Evolutionary conservation across 768 basidiomycete species (phyloP).

Genomic region (Kwoniella dejecticola): DNA sequence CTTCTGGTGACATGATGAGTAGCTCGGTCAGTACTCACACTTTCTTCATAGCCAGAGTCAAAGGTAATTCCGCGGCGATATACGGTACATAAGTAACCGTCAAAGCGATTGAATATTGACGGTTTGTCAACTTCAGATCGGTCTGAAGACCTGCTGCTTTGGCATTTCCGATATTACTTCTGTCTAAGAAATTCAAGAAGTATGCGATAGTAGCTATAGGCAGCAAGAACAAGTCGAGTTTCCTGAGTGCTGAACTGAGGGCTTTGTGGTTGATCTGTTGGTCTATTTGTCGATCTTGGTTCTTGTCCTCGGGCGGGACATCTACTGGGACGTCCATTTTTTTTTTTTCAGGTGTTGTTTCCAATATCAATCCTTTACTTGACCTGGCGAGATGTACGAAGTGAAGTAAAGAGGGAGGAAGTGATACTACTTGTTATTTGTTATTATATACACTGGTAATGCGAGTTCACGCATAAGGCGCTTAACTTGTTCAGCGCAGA

Average conservation of each 20-base stretch:
- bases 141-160: slow-evolving; percentile 66
- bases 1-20: too few species aligned
- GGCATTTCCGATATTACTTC: slow-evolving; percentile 64
- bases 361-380: too few species aligned
- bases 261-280: neutral
- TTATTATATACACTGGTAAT: too few species aligned
- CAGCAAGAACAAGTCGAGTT: slow-evolving; percentile 28
- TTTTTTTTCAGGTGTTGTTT: too few species aligned
- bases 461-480: too few species aligned
- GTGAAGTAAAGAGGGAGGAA: too few species aligned
- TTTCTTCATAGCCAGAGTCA: slow-evolving; percentile 64
- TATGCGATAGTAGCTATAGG: slow-evolving; percentile 31
- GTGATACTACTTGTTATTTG: too few species aligned
- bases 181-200: slow-evolving; percentile 35
- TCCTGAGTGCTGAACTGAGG: slow-evolving; percentile 16
- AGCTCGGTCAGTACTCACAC: slow-evolving; percentile 31
- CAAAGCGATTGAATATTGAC: slow-evolving; percentile 56
- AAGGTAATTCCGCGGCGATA: slow-evolving; percentile 65
- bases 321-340: slow-evolving; percentile 6
- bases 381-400: too few species aligned
- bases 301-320: neutral
- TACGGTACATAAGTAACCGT: slow-evolving; percentile 56
- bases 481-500: too few species aligned
- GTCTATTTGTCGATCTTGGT: neutral
- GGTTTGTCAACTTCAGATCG: slow-evolving; percentile 60